Base-by-base conservation (phyloP, 495 filamentous ascomycete species). In the Chaetomium tenue region DNA sequence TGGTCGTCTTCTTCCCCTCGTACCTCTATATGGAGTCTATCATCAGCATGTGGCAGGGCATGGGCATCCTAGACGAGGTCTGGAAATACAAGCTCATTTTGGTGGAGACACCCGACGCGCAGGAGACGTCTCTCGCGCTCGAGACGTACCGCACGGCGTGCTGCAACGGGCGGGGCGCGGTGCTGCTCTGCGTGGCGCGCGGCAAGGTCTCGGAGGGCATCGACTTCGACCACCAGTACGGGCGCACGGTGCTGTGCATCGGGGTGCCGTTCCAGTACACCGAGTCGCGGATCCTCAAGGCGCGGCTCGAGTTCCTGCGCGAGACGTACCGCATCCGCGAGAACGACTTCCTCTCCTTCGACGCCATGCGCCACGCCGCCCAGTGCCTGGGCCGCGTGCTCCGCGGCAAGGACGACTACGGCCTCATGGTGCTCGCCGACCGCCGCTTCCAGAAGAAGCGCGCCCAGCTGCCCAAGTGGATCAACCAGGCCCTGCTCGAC, bases 11-110 rank as follows among this genome's bases (percentile, higher is more conserved):
- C 82, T 99, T 99, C 76, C 95, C 95, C 0, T 95, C 91, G 1
- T 99, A 99, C 71, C 84, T 99, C 3, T 99, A 99, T 80, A 98
- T 99, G 95, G 95, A 99, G 71, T 91, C 88, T 44, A 97, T 98
- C 72, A 97, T 99, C 72, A 91, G 87, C 75, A 96, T 96, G 88
- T 99, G 95, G 95, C 94, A 98, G 72, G 90, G 91, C 63, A 97
- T 97, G 91, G 91, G 91, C 50, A 96, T 97, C 63, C 78, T 99
- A 42, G 94, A 99, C 78, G 89, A 93, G 72, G 92, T 99, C 50
- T 99, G 94, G 95, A 97, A 97, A 77, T 96, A 96, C 79, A 99
- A 99, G 75, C 84, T 99, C 65, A 96, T 99, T 73, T 84, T 98
- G 8, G 93, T 98, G 66, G 95, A 99, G 79, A 99, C 95, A 0